Conservation (phyloP, 116 monocot genomes). For the Trichopus zeylanicus region DNA sequence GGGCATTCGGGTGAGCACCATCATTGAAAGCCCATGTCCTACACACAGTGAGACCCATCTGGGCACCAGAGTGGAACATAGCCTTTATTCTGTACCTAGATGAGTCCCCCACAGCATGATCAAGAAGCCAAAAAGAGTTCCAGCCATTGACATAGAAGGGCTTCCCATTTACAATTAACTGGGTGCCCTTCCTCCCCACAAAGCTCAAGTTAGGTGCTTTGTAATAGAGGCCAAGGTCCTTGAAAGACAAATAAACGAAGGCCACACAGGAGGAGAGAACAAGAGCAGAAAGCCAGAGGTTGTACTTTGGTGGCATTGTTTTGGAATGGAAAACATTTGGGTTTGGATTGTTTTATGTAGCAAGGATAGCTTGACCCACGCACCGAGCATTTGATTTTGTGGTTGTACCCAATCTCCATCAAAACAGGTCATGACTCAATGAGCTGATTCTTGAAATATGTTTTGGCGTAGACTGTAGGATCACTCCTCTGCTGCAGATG, state of each 20-base stretch:
- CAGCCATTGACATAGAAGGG: slow-evolving; percentile 81
- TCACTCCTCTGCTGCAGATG: too few species aligned
- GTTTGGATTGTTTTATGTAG: neutral
- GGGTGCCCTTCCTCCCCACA: slow-evolving; percentile 60
- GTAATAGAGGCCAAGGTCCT: slow-evolving; percentile 16
- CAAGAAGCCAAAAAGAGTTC: slow-evolving; percentile 96
- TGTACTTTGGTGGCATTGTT: slow-evolving; percentile 32
- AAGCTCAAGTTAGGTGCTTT: slow-evolving; percentile 42
- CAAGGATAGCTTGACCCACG: neutral
- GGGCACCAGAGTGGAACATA: slow-evolving; percentile 32
- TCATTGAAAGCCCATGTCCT: slow-evolving; percentile 94
- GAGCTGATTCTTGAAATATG: too few species aligned
- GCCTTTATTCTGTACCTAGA: slow-evolving; percentile 39
- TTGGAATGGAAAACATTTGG: neutral
- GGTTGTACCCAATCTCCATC: too few species aligned
- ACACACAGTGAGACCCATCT: slow-evolving; percentile 82
- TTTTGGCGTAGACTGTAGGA: too few species aligned
- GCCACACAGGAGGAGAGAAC: slow-evolving; percentile 49
- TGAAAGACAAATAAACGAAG: slow-evolving; percentile 65
- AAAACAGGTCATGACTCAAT: too few species aligned
- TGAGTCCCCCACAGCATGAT: slow-evolving; percentile 60
- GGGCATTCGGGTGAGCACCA: slow-evolving; percentile 69
- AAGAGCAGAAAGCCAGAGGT: slow-evolving; percentile 43
- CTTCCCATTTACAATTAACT: slow-evolving; percentile 41
- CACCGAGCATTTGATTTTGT: too few species aligned